These are phyloP conservation scores for Metschnikowia similis DNA, from an alignment of 805 yeast species.

Conservation along the genomic window DNA sequence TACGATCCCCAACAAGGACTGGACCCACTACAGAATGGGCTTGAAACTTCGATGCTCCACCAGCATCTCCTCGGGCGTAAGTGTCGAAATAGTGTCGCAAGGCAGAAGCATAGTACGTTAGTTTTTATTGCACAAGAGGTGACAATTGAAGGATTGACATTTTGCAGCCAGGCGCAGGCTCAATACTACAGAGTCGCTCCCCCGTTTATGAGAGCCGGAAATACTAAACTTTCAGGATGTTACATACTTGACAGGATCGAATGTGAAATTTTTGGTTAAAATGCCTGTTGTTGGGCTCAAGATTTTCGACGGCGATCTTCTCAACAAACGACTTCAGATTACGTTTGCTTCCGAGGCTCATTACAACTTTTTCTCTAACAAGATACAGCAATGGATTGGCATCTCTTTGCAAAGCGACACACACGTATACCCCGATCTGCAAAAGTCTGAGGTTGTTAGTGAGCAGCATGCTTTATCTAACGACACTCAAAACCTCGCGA, in stretches of 20 bases:
- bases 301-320: constrained; percentile 16
- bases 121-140: background rate
- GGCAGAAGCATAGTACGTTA: constrained; percentile 17
- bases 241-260: constrained; percentile 10
- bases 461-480: background rate
- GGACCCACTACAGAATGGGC: constrained; percentile 22
- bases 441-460: background rate
- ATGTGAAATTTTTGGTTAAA: constrained; percentile 15
- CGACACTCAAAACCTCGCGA: background rate
- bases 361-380: constrained; percentile 14
- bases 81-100: constrained; percentile 14
- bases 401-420: constrained; percentile 5
- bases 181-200: background rate
- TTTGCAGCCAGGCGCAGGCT: background rate
- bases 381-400: constrained; percentile 14
- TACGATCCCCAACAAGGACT: constrained; percentile 17
- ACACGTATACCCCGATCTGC: constrained; percentile 7
- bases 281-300: constrained; percentile 18
- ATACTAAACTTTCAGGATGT: constrained; percentile 13
- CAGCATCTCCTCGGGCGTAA: constrained; percentile 8
- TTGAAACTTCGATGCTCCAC: constrained; percentile 14
- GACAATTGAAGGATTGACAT: background rate
- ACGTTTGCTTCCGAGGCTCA: constrained; percentile 17
- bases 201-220: background rate
- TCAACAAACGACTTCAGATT: constrained; percentile 15